These are phyloP conservation scores for Paraphaeosphaeria minitans DNA, from an alignment of 2,329 filamentous ascomycete species.

Conservation along the genomic window DNA sequence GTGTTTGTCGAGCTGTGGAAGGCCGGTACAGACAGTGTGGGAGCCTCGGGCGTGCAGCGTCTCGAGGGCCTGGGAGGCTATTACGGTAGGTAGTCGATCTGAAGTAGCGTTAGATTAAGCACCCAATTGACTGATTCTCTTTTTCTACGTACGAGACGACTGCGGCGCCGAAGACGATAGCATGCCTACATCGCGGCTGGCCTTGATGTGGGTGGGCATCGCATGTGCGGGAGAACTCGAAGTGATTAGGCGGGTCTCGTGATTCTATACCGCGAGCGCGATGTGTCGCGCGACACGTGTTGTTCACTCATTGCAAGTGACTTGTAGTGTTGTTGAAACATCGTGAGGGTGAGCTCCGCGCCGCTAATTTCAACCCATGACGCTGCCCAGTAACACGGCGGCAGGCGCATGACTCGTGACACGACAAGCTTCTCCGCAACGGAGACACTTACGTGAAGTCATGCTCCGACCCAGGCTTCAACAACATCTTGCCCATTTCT, in stretches of 20 bases:
- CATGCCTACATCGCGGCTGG: conserved; percentile 32
- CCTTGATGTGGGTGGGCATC: conserved; percentile 29
- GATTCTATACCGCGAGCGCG: conserved; percentile 16
- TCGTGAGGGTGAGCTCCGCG: conserved; percentile 8
- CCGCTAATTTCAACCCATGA: conserved; percentile 19
- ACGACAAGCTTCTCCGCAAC: background rate
- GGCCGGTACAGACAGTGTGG: conserved; percentile 55
- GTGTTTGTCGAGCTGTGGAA: conserved; percentile 54
- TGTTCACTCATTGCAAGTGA: conserved; percentile 6
- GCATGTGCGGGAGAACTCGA: conserved; percentile 8
- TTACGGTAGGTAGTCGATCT: conserved; percentile 80
- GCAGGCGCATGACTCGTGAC: conserved; percentile 29
- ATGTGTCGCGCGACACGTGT: conserved; percentile 26
- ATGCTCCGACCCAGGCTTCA: background rate
- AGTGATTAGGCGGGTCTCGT: conserved; percentile 24
- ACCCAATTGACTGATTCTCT: background rate
- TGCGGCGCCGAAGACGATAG: conserved; percentile 36
- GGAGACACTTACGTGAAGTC: background rate
- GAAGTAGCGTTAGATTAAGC: conserved; percentile 21
- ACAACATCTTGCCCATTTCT: background rate
- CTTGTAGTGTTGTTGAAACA: conserved; percentile 8
- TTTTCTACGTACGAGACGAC: conserved; percentile 44
- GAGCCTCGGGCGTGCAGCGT: conserved; percentile 59
- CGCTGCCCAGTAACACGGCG: conserved; percentile 29
- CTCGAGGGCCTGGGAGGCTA: conserved; percentile 73